Conservation (phyloP, 768 basidiomycete species). For the Suillus placidus region DNA sequence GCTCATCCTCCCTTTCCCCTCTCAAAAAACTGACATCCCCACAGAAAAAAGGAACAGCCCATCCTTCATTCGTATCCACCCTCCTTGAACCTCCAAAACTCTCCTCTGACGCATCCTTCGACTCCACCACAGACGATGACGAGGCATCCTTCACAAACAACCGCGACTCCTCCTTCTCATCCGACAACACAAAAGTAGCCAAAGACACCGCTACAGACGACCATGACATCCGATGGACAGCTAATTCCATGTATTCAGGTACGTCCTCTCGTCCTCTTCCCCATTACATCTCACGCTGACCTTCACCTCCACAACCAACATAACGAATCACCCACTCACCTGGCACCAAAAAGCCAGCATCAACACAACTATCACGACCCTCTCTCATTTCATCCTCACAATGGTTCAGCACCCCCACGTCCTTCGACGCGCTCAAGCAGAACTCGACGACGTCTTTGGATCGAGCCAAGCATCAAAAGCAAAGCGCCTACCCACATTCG, state of each 20-base stretch:
- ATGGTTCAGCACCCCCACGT: slow-evolving; percentile 65
- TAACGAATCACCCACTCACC: neutral
- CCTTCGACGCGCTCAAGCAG: slow-evolving; percentile 59
- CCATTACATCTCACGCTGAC: neutral
- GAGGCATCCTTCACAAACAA: neutral
- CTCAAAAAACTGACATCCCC: neutral
- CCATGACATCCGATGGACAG: slow-evolving; percentile 77
- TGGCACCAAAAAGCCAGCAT: slow-evolving; percentile 43
- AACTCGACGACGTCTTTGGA: slow-evolving; percentile 63
- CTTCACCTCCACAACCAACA: too few species aligned
- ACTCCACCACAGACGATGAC: neutral
- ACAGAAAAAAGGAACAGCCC: slow-evolving; percentile 41
- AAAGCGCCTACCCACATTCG: slow-evolving; percentile 60
- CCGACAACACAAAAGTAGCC: neutral
- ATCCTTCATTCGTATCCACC: slow-evolving; percentile 47
- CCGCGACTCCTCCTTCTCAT: neutral
- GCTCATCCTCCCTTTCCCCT: slow-evolving; percentile 30
- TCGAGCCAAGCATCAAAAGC: slow-evolving; percentile 8
- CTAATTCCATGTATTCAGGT: slow-evolving; percentile 78
- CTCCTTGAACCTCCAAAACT: slow-evolving; percentile 52
- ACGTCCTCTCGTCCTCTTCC: neutral
- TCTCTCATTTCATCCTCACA: slow-evolving; percentile 65
- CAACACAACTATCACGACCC: slow-evolving; percentile 63
- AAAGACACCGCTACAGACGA: slow-evolving; percentile 31
- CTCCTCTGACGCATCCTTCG: neutral